A percentile compares a stretch with the other conserved stretches of the same genome.
phyloP scores from a whole-genome alignment of 768 basidiomycete genomes.

The Jaapia argillacea region DNA sequence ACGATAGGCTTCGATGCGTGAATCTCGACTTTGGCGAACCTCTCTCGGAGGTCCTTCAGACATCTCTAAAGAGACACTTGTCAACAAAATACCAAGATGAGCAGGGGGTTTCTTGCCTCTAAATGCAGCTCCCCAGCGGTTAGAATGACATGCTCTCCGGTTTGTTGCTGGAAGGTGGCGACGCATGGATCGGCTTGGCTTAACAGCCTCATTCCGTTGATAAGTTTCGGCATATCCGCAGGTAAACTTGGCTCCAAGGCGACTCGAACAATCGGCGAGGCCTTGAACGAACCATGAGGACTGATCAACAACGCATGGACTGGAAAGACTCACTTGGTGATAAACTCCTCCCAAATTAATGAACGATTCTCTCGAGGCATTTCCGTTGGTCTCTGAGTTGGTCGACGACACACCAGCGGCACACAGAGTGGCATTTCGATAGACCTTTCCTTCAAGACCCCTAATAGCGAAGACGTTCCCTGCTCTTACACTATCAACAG shows the following conservation, averaged over 20 bases:
- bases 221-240: slow-evolving; percentile 82
- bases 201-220: slow-evolving; percentile 79
- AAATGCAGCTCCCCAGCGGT: slow-evolving; percentile 94
- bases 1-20: slow-evolving; percentile 94
- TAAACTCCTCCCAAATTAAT: slow-evolving; percentile 73
- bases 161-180: slow-evolving; percentile 94
- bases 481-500: slow-evolving; percentile 73
- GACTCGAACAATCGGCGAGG: slow-evolving; percentile 88
- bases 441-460: slow-evolving; percentile 84
- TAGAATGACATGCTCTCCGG: slow-evolving; percentile 94
- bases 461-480: slow-evolving; percentile 93
- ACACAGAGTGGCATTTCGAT: slow-evolving; percentile 87
- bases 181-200: slow-evolving; percentile 96
- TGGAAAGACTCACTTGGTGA: slow-evolving; percentile 40
- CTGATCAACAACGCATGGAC: not conserved
- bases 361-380: slow-evolving; percentile 39
- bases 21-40: slow-evolving; percentile 90
- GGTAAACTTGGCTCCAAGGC: slow-evolving; percentile 81
- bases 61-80: slow-evolving; percentile 84
- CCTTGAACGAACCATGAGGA: slow-evolving; percentile 28
- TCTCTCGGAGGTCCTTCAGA: slow-evolving; percentile 89
- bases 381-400: slow-evolving; percentile 3
- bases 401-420: slow-evolving; percentile 42
- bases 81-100: not conserved
- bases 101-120: no score